These are phyloP conservation scores for Betula pendula DNA, from an alignment of 306 rosid species.

Conservation along the genomic window DNA sequence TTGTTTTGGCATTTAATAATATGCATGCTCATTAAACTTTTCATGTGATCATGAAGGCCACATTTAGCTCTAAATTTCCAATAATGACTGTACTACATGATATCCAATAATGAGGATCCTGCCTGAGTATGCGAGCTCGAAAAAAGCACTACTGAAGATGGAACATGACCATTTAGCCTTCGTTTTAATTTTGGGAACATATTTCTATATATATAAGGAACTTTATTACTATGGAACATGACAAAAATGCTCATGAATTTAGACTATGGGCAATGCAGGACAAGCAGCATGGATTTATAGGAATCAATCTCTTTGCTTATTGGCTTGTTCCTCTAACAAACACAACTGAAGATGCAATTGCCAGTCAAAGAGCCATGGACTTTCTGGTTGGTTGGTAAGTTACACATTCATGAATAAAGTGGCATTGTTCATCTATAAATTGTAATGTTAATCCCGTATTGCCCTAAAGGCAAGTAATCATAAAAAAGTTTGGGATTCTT, in stretches of 20 bases:
- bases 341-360: slow-evolving; percentile 40
- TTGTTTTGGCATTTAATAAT: no score
- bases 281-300: slow-evolving; percentile 61
- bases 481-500: background rate
- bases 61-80: no score
- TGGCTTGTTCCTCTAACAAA: slow-evolving; percentile 44
- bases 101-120: background rate
- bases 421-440: background rate
- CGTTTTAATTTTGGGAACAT: background rate
- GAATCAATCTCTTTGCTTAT: slow-evolving; percentile 42
- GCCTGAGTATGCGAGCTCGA: background rate
- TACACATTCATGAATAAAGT: slow-evolving; percentile 1
- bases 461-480: background rate
- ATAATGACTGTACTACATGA: background rate
- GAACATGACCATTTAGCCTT: no score
- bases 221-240: background rate
- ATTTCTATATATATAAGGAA: background rate
- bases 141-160: background rate
- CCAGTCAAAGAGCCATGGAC: slow-evolving; percentile 44
- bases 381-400: slow-evolving; percentile 57
- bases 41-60: no score
- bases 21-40: no score
- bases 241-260: background rate
- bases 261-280: slow-evolving; percentile 36
- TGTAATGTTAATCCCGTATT: background rate